phyloP scores from a whole-genome alignment of 345 rosid species.

The Gynandropsis gynandra region DNA sequence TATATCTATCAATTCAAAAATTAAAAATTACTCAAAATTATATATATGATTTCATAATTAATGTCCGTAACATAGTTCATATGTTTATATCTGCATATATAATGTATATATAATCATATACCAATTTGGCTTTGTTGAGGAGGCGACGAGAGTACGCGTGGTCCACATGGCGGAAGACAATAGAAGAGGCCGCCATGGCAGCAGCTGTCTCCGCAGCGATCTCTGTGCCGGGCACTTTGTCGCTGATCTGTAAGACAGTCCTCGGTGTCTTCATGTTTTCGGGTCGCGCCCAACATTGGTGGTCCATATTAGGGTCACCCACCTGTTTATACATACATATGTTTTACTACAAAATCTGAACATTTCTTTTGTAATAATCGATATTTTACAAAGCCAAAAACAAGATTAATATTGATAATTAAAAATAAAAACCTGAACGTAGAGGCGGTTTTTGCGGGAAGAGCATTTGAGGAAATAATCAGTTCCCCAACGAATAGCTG shows the following conservation, averaged over 20 bases:
- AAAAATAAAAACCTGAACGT: slow-evolving; percentile 52
- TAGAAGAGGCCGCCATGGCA: slow-evolving; percentile 73
- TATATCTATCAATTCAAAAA: no score
- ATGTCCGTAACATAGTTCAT: neutral
- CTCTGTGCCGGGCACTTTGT: slow-evolving; percentile 56
- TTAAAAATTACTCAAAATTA: neutral
- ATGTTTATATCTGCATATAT: neutral
- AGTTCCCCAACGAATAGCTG: slow-evolving; percentile 83
- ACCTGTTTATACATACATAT: no score
- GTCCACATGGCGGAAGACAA: slow-evolving; percentile 49
- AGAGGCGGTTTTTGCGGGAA: slow-evolving; percentile 36
- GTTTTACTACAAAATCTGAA: no score
- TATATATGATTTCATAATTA: neutral
- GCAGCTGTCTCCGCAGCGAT: slow-evolving; percentile 83
- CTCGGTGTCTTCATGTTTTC: slow-evolving; percentile 76
- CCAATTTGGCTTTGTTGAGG: slow-evolving; percentile 78
- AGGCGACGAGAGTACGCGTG: slow-evolving; percentile 50
- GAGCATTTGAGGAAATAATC: slow-evolving; percentile 77
- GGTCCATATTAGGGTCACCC: slow-evolving; percentile 73
- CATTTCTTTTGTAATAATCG: no score
- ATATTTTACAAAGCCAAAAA: neutral
- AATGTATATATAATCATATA: slow-evolving; percentile 16
- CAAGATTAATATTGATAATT: neutral
- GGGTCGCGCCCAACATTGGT: slow-evolving; percentile 75
- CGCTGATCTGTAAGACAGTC: slow-evolving; percentile 51